These are phyloP conservation scores for Fusarium illudens DNA, from an alignment of 2,329 filamentous ascomycete genomes.

Conservation along the genomic window DNA sequence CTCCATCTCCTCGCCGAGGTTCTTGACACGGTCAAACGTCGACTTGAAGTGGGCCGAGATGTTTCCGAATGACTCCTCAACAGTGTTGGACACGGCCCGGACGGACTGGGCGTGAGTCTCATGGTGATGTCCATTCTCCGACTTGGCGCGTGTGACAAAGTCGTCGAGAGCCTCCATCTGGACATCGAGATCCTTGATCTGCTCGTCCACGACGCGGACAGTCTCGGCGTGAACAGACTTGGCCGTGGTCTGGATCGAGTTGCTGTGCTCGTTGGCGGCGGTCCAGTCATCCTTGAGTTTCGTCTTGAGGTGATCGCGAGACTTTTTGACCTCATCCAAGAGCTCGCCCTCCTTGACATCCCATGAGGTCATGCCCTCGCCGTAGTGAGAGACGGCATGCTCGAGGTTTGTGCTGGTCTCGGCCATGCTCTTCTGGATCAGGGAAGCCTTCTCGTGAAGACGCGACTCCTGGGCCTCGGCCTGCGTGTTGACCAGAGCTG, in stretches of 20 bases:
- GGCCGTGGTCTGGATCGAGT: constrained; percentile 83
- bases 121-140: constrained; percentile 82
- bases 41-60: constrained; percentile 75
- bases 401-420: constrained; percentile 72
- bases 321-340: constrained; percentile 74
- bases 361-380: constrained; percentile 78
- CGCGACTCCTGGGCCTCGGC: constrained; percentile 77
- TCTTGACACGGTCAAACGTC: constrained; percentile 72
- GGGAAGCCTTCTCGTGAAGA: constrained; percentile 68
- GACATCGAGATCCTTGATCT: constrained; percentile 85
- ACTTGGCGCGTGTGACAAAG: constrained; percentile 83
- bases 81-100: constrained; percentile 69
- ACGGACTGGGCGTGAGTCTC: constrained; percentile 73
- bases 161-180: constrained; percentile 92
- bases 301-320: constrained; percentile 79
- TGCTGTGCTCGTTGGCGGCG: constrained; percentile 79
- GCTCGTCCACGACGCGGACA: constrained; percentile 86
- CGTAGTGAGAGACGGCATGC: constrained; percentile 71
- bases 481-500: constrained; percentile 77
- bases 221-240: constrained; percentile 91
- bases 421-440: constrained; percentile 69
- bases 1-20: constrained; percentile 74
- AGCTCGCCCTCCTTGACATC: constrained; percentile 72
- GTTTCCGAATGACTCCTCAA: constrained; percentile 76
- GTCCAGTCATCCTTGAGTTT: constrained; percentile 89